Evolutionary conservation across 345 rosid genomes (phyloP), one percentile per base, ranked within the genome.

Genomic region (Nephelium lappaceum): DNA sequence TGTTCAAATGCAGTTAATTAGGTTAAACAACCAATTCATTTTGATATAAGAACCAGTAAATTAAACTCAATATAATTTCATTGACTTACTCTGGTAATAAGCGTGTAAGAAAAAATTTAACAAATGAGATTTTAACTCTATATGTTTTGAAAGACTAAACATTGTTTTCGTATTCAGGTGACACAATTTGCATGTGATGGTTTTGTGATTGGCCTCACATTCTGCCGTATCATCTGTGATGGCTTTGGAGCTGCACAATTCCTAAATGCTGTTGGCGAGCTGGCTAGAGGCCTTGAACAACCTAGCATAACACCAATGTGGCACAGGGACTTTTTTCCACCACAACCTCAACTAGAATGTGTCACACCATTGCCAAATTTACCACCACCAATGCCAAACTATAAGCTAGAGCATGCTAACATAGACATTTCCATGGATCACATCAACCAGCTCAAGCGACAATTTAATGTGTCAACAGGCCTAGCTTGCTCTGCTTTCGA

Each of bases 211-310:
- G 97, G 94, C 36, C 86, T 91, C 8, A 78, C 84, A 68, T 89
- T 86, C 79, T 83, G 89, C 78, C 95, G 91, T 80, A 75, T 82
- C 23, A 74, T 93, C 16, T 88, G 92, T 4, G 95, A 93, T 74
- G 95, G 93, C 15, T 87, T 91, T 0, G 93, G 95, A 69, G 93
- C 93, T n/a, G 92, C 94, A 36, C 94, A 84, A 45, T 93, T 93
- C 64, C 76, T 93, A 8, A 84, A 83, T n/a, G 95, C 91, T 4
- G 83, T 90, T 5, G 93, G 93, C 1, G 91, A 91, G 77, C 36
- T 85, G 5, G 95, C 92, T 0, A 67, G 91, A 77, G 91, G 91
- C 11, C 42, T 75, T 18, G 68, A 81, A 21, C 71, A 79, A 11
- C 86, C 77, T 4, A 63, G 77, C 80, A 75, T 79, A 24, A 39